Evolutionary conservation across 331 rosid genomes (phyloP), one percentile per base, ranked within the genome.

Genomic region (Telfairia occidentalis): DNA sequence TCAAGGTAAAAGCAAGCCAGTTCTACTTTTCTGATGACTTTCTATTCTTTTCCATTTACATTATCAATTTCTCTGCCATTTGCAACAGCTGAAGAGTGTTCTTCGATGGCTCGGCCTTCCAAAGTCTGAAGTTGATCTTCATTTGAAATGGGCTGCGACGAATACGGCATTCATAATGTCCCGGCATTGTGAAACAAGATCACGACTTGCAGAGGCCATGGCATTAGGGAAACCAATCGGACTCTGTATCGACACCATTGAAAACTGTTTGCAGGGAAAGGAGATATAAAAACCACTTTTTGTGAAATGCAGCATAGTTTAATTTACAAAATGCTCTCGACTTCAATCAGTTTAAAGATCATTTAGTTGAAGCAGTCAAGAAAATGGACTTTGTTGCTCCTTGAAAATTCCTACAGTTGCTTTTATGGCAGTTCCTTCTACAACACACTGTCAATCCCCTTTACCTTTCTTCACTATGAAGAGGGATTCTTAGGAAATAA

Each of bases 61-160:
- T 3, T 52, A 54, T 9, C 48, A 35, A 61, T 30, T 76, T 48
- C 30, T 9, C 1, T 72, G 18, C 18, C 18, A 40, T 26, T 19
- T 75, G 29, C 40, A 75, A 60, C 24, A 76, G 79, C 49, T 76
- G 64, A 35, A 49, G 32, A 76, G 73, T 60, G 79, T 76, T 63
- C 49, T 76, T 45, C 16, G 40, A 28, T 76, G 79, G 79, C 32
- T 76, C 9, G 74, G 73, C 16, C 37, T 63, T 52, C 29, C 73
- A 11, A 45, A 63, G 64, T 34, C 61, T 48, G 74, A 76, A 12
- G 38, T 19, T 5, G 79, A 60, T 42, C 49, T 48, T 43, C 73
- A n/a, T 18, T 32, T 60, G 9, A 63, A 34, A 61, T 76, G 79
- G 79, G 79, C 73, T 11, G 79, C 79, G 1, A 49, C 26, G 1